phyloP scores from a whole-genome alignment of 1,284 basidiomycete genomes.

The Puccinia hordei region DNA sequence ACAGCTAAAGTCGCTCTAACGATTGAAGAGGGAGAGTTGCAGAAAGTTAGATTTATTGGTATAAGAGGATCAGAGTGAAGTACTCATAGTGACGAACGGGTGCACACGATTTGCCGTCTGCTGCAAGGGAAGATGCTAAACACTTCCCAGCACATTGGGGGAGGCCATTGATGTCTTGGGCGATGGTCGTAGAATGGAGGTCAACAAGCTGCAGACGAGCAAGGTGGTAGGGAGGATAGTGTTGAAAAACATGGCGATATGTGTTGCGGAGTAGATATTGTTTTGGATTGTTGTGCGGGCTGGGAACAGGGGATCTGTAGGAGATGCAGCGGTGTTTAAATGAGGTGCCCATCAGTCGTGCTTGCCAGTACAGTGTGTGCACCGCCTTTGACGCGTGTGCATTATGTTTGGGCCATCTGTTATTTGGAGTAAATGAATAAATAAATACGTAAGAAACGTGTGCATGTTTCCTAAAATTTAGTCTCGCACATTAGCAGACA shows the following conservation, averaged over 20 bases:
- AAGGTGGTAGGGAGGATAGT: background rate
- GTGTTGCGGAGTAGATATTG: background rate
- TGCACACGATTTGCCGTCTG: constrained; percentile 4
- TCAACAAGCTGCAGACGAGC: background rate
- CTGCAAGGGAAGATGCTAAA: background rate
- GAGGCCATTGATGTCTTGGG: constrained; percentile 14
- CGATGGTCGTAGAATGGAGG: background rate
- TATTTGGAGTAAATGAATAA: no score
- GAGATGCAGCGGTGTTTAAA: no score
- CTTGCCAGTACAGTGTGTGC: no score
- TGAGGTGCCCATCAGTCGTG: no score
- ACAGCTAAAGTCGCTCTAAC: constrained; percentile 41
- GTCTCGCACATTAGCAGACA: no score
- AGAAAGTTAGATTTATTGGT: background rate
- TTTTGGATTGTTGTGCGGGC: no score
- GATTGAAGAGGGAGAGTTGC: no score
- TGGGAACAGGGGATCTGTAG: no score
- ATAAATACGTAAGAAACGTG: no score
- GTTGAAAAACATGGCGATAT: background rate
- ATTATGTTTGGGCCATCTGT: no score
- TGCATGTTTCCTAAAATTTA: no score
- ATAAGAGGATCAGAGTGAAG: background rate
- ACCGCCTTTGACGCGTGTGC: no score
- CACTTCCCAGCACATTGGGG: constrained; percentile 18
- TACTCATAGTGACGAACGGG: background rate